Percentiles rank a stretch among this genome's conserved stretches.
These are phyloP conservation scores for Solanum sparsipilum DNA, from an alignment of 257 asterid genomes.

Conservation along the genomic window DNA sequence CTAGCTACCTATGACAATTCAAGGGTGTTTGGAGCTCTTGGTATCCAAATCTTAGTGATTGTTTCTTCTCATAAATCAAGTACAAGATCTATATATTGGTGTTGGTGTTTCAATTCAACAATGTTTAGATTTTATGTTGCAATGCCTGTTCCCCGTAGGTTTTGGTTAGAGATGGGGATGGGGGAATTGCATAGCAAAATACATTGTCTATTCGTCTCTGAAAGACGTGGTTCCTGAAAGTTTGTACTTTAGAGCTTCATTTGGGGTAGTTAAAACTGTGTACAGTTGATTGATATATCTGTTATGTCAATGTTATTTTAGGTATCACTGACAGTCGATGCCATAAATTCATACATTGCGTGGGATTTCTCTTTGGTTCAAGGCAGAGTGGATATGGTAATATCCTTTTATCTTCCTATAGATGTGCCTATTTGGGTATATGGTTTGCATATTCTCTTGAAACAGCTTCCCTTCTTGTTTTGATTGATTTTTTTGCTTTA, in stretches of 20 bases:
- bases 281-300: background rate
- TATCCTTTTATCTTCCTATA: constrained; percentile 14
- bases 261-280: background rate
- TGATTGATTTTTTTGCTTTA: background rate
- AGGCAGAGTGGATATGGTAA: constrained; percentile 83
- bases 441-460: background rate
- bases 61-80: background rate
- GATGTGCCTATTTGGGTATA: background rate
- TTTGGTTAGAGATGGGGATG: background rate
- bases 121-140: background rate
- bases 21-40: background rate
- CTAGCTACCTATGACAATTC: background rate
- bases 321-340: constrained; percentile 71
- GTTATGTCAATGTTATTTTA: constrained; percentile 11
- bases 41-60: background rate
- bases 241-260: background rate
- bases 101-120: background rate
- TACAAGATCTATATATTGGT: background rate
- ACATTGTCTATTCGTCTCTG: background rate
- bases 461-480: background rate
- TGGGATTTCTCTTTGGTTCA: constrained; percentile 97
- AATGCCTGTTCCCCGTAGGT: background rate
- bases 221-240: background rate
- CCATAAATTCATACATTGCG: constrained; percentile 82
- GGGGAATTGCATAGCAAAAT: background rate